phyloP scores from a whole-genome alignment of 2,329 filamentous ascomycete species.

The Phialophora tarda region DNA sequence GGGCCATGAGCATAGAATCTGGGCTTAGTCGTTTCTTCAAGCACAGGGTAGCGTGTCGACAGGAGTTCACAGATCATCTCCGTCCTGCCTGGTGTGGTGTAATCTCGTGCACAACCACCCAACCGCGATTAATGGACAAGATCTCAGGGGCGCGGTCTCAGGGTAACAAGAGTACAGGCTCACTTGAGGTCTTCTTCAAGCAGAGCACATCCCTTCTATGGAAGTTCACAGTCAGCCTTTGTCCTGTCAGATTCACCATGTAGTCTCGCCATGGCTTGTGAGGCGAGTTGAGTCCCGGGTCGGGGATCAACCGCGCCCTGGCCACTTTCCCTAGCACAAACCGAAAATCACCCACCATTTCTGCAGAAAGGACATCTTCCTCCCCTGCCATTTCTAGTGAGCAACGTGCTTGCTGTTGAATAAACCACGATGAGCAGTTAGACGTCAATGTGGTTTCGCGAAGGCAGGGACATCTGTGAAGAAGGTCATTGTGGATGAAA shows the following conservation, averaged over 20 bases:
- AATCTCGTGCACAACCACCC: neutral
- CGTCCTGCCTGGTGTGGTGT: neutral
- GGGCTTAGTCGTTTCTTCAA: neutral
- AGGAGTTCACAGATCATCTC: neutral
- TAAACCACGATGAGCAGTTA: neutral
- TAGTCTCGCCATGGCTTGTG: neutral
- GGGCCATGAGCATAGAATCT: neutral
- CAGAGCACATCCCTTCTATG: neutral
- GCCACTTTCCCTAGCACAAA: neutral
- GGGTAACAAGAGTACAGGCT: neutral
- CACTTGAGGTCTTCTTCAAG: neutral
- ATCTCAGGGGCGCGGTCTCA: neutral
- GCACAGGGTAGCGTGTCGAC: neutral
- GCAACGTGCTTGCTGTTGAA: neutral
- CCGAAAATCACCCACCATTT: neutral
- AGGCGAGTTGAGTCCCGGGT: neutral
- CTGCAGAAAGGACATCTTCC: neutral
- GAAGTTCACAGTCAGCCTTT: constrained; percentile 1
- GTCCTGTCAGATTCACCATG: neutral
- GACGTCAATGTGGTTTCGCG: neutral
- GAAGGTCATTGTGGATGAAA: neutral
- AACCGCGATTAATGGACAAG: neutral
- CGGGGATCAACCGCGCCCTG: neutral
- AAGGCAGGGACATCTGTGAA: neutral
- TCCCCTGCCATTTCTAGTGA: neutral